These are phyloP conservation scores for Talaromyces sp. DNA, from an alignment of 2,329 filamentous ascomycete species.

Conservation along the genomic window DNA sequence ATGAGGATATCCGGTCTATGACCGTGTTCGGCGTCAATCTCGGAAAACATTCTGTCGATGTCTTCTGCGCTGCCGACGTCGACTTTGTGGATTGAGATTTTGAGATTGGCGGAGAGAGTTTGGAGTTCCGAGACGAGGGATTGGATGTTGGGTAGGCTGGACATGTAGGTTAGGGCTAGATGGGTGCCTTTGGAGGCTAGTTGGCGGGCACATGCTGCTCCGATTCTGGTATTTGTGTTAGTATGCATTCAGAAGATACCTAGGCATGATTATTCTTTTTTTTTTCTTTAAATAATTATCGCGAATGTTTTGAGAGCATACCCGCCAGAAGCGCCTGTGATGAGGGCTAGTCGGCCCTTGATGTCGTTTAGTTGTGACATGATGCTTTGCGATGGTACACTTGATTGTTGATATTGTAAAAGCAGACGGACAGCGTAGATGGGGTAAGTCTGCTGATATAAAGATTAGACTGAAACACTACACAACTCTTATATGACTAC, in stretches of 20 bases:
- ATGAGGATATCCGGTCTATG: slow-evolving; percentile 56
- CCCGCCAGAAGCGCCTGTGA: slow-evolving; percentile 60
- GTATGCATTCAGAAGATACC: background rate
- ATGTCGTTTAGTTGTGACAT: slow-evolving; percentile 39
- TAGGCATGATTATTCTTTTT: too few species aligned
- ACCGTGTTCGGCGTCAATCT: slow-evolving; percentile 48
- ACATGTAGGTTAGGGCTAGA: slow-evolving; percentile 57
- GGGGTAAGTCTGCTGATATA: background rate
- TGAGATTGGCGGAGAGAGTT: slow-evolving; percentile 29
- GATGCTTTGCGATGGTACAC: background rate
- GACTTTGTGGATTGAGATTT: slow-evolving; percentile 53
- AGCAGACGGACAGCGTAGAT: background rate
- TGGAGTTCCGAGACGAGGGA: slow-evolving; percentile 42
- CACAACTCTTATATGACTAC: too few species aligned
- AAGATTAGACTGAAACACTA: background rate
- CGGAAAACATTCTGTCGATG: slow-evolving; percentile 50
- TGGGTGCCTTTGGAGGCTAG: slow-evolving; percentile 50
- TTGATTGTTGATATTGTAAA: background rate
- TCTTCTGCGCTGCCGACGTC: slow-evolving; percentile 53
- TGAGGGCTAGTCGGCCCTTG: slow-evolving; percentile 51
- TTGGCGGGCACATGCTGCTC: slow-evolving; percentile 53
- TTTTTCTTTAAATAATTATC: too few species aligned
- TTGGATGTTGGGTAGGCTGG: slow-evolving; percentile 45
- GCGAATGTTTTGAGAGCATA: slow-evolving; percentile 27
- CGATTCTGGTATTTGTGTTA: slow-evolving; percentile 47